Base-by-base conservation (phyloP, 2,329 filamentous ascomycete species). In the Meredithiella fracta region DNA sequence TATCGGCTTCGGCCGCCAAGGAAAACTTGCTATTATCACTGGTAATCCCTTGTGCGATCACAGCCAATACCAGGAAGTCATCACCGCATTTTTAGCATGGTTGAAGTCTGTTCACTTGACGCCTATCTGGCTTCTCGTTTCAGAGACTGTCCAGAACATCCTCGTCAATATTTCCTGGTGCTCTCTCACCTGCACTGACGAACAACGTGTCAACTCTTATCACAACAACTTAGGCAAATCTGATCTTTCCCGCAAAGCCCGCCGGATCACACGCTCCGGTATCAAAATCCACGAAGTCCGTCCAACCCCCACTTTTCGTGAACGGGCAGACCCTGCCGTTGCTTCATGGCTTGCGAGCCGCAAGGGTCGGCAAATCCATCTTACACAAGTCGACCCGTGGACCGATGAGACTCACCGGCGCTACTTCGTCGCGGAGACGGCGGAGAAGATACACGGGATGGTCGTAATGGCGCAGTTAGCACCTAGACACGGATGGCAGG, bases 341-440 rank as follows among this genome's bases (percentile, higher is more conserved):
- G 70, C 80, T 59, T 83, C 87, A 58, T 96, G 90, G 90, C 80
- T 90, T 63, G 72, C 75, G 54, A 78, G 78, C 65, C 85, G 90
- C 63, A 90, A 88, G 70, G 88, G 88, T 61, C 77, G 73, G 60
- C 90, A 96, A 68, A 85, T 95, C 29, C 90, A 96, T 67, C 73
- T 96, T 54, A 95, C 90, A 2, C 85, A 94, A 65, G 86, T 96
- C 31, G 81, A 82, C 26, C 89, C 90, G 0, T 96, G 90, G 89
- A 76, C 90, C 60, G 88, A 95, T 62, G 74, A 78, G 64, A 79
- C 79, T 60, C 89, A 96, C 66, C 81, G 90, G 15, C 84, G 87
- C 61, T 96, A 94, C 72, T 86, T 90, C 65, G 85, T 87, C 63
- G 85, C 87, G 8, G 76, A 83, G 61, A 85, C 85, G 64, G 77